Evolutionary conservation across 2,329 filamentous ascomycete genomes (phyloP).

Genomic region (Lecanicillium sp.): DNA sequence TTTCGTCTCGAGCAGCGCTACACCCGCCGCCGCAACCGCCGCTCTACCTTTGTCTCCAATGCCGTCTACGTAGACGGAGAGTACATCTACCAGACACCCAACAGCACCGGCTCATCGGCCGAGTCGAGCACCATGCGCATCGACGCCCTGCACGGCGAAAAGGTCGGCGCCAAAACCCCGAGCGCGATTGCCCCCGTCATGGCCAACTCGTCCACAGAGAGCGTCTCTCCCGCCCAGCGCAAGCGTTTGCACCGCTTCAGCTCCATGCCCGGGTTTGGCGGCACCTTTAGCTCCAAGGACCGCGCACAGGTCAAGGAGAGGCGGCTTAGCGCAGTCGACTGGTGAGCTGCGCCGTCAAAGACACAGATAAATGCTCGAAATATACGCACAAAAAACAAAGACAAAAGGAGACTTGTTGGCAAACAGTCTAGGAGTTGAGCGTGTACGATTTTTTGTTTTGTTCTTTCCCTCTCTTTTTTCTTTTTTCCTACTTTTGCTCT

Average conservation of each 20-base stretch:
- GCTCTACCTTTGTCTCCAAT: conserved; percentile 81
- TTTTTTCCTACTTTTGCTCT: no score
- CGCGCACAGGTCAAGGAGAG: conserved; percentile 29
- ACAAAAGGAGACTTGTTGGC: background rate
- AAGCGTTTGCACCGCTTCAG: conserved; percentile 48
- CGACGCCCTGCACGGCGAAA: conserved; percentile 29
- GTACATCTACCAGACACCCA: conserved; percentile 71
- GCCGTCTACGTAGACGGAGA: conserved; percentile 93
- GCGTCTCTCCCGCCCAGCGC: conserved; percentile 23
- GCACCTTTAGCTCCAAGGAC: conserved; percentile 25
- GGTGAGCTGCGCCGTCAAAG: background rate
- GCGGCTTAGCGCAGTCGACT: conserved; percentile 30
- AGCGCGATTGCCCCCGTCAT: conserved; percentile 7
- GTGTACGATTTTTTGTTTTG: no score
- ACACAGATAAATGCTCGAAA: background rate
- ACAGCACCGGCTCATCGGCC: conserved; percentile 47
- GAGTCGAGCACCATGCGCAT: conserved; percentile 29
- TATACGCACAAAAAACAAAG: background rate
- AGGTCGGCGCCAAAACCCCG: conserved; percentile 12
- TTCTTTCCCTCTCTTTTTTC: no score
- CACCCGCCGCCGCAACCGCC: conserved; percentile 76
- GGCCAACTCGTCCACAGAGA: conserved; percentile 17
- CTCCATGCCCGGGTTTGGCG: conserved; percentile 46
- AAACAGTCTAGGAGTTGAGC: no score
- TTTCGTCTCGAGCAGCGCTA: conserved; percentile 94